Base-by-base conservation (phyloP, 192 early-diverging fungal genomes). In the Thamnidium elegans region DNA sequence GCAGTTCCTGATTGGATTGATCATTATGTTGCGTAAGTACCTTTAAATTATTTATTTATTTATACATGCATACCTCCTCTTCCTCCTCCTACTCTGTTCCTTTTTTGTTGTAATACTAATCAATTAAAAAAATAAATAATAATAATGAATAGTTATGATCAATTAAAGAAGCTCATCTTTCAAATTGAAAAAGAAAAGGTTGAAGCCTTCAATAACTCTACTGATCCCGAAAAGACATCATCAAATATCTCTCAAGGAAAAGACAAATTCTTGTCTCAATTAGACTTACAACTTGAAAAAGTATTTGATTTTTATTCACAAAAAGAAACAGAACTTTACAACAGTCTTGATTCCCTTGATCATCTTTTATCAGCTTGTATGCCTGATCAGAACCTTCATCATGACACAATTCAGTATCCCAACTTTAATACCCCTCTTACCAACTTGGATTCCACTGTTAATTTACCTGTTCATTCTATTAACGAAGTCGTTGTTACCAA, bases 1-100 rank as follows among this genome's bases (percentile, higher is more conserved):
- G 86, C 91, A 39, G 90, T 92, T 34, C 90, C 90, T 58, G 90
- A 92, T 73, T 92, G 90, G 90, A 82, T 86, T 71, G 87, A 87
- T 62, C 84, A 88, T 66, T 92, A 92, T 66, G 39, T 92, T 56
- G 84, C 85, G 84, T 90, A 90, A 68, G 87, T 82, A 17, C 26
- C 26, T 26, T 26, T 2, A 26, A 26, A 26, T 2, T 2, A 26
- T 26, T 26, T 26, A 26, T 26, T n/a, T 26, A 26, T 26, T 26
- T 26, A 26, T 26, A 26, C 26, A 26, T 26, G 26, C 26, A 26
- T 26, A 26, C 3, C 26, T 3, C 26, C 26, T 26, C 26, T 3
- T 26, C 3, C 26, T 26, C 26, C 26, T 26, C 26, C 26, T 26
- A 1, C 26, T 26, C 3, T 26, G 26, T 26, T 26, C 26, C n/a